phyloP scores from a whole-genome alignment of 495 filamentous ascomycete genomes.

The Evernia prunastri region DNA sequence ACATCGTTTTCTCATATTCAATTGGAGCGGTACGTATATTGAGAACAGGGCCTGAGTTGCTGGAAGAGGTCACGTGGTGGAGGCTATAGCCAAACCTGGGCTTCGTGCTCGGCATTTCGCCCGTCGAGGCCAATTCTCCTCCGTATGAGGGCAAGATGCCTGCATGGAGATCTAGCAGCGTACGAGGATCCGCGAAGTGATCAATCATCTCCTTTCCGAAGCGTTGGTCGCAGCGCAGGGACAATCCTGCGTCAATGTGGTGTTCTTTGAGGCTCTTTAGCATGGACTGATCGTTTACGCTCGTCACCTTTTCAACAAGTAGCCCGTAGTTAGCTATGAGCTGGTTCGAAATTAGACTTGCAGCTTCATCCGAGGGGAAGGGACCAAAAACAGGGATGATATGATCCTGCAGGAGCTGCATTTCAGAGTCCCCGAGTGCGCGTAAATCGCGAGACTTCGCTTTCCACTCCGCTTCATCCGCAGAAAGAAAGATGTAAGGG shows the following conservation, averaged over 20 bases:
- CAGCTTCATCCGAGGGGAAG: neutral
- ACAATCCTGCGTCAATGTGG: slow-evolving; percentile 3
- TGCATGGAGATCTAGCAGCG: neutral
- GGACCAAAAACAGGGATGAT: slow-evolving; percentile 8
- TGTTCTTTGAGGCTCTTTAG: neutral
- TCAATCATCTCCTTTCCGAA: neutral
- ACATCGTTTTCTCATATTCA: neutral
- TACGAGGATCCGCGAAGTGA: neutral
- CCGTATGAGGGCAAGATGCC: no score
- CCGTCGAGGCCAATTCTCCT: neutral
- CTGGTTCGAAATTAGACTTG: no score
- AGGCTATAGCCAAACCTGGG: neutral
- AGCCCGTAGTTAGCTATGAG: neutral
- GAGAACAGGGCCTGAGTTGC: neutral
- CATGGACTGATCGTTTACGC: neutral
- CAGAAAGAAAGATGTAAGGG: neutral
- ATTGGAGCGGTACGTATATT: neutral
- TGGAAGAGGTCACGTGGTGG: neutral
- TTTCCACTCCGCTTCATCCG: neutral
- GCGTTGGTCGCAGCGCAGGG: neutral
- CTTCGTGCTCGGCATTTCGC: neutral
- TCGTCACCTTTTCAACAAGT: neutral
- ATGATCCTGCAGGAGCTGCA: neutral
- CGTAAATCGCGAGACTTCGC: neutral
- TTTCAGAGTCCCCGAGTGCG: neutral